Percentiles rank a stretch among this genome's conserved stretches.
These are phyloP conservation scores for Cicer cuneatum DNA, from an alignment of 306 rosid species.

Conservation along the genomic window DNA sequence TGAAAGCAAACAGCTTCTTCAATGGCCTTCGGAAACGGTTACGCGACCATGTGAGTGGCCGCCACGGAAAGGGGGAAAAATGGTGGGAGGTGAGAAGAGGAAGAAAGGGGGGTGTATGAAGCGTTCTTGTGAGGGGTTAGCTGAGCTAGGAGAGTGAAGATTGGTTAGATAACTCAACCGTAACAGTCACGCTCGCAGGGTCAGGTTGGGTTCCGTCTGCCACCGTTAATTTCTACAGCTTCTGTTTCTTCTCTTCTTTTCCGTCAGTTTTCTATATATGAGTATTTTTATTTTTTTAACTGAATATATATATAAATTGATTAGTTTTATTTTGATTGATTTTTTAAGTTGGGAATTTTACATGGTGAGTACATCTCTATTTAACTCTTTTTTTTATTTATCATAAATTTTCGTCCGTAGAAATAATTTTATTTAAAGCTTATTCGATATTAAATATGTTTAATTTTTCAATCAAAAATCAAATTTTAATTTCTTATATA, in stretches of 20 bases:
- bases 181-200: slow-evolving; percentile 17
- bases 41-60: slow-evolving; percentile 50
- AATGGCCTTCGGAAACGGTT: slow-evolving; percentile 41
- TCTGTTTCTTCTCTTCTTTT: slow-evolving; percentile 31
- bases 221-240: slow-evolving; percentile 35
- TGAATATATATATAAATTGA: too few relatives aligned
- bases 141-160: not conserved
- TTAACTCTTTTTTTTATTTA: too few relatives aligned
- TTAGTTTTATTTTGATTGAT: too few relatives aligned
- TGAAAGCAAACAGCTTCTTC: slow-evolving; percentile 51
- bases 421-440: too few relatives aligned
- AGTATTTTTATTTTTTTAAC: too few relatives aligned
- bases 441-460: too few relatives aligned
- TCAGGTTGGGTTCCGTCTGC: slow-evolving; percentile 14
- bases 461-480: too few relatives aligned
- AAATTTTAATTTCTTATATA: too few relatives aligned
- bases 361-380: too few relatives aligned
- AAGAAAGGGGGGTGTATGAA: not conserved
- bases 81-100: not conserved
- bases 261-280: not conserved
- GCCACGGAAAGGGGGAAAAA: not conserved
- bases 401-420: too few relatives aligned
- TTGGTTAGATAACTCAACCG: slow-evolving; percentile 23
- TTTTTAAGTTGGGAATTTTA: too few relatives aligned
- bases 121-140: not conserved